phyloP scores from a whole-genome alignment of 2,329 filamentous ascomycete species.

The Penicillium sp. region DNA sequence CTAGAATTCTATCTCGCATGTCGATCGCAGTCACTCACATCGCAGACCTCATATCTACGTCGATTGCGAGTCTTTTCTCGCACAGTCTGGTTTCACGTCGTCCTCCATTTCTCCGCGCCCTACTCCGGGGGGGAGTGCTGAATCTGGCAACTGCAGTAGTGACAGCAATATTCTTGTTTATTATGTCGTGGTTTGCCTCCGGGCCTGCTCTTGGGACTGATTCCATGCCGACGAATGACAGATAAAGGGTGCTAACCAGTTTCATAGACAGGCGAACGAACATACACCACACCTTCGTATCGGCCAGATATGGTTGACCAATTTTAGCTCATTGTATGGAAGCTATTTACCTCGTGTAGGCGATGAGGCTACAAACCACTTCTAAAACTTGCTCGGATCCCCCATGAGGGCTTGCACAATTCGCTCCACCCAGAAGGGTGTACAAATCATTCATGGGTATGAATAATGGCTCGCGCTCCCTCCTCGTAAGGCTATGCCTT shows the following conservation, averaged over 20 bases:
- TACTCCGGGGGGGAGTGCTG: conserved; percentile 11
- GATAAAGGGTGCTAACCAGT: background rate
- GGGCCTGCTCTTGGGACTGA: conserved; percentile 5
- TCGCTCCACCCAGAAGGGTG: too few species aligned
- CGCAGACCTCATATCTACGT: conserved; percentile 13
- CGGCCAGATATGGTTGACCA: conserved; percentile 22
- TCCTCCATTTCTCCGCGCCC: conserved; percentile 12
- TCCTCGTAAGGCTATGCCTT: conserved; percentile 14
- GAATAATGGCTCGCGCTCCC: too few species aligned
- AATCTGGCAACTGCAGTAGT: conserved; percentile 23
- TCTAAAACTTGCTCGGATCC: too few species aligned
- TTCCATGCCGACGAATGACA: background rate
- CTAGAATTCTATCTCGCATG: conserved; percentile 7
- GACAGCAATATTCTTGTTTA: conserved; percentile 10
- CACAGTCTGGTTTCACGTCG: conserved; percentile 8
- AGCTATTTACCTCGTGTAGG: too few species aligned
- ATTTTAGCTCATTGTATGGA: too few species aligned
- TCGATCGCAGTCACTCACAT: background rate
- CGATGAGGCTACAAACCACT: too few species aligned
- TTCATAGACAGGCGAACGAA: background rate
- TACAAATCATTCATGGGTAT: too few species aligned
- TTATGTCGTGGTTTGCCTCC: background rate
- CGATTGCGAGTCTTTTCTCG: conserved; percentile 6
- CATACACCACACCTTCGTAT: background rate
- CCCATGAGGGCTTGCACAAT: too few species aligned